Evolutionary conservation across 202 grass and related monocot species (phyloP).

Genomic region (Schoenoplectus triqueter): DNA sequence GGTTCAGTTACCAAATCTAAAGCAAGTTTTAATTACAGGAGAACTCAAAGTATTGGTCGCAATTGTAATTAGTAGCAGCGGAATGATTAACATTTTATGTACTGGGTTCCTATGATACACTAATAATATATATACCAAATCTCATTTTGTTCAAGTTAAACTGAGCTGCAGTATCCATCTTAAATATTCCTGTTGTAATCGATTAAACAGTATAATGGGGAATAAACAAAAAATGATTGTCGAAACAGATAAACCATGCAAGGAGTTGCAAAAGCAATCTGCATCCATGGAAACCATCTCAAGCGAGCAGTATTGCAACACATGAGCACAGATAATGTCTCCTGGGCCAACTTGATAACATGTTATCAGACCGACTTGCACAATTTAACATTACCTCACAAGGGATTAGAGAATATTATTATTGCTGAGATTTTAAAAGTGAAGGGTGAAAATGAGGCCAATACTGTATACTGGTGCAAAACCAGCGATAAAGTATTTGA

Average conservation of each 20-base stretch:
- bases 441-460: constrained; percentile 63
- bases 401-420: constrained; percentile 84
- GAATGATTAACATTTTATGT: too few species aligned
- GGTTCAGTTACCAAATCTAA: background rate
- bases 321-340: constrained; percentile 74
- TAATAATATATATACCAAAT: background rate
- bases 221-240: background rate
- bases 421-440: constrained; percentile 71
- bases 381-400: constrained; percentile 60
- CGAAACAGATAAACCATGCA: constrained; percentile 53
- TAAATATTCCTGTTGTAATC: too few species aligned
- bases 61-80: too few species aligned
- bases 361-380: constrained; percentile 60
- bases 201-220: background rate
- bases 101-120: too few species aligned
- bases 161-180: background rate
- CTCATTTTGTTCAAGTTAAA: constrained; percentile 8
- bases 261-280: constrained; percentile 64
- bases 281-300: constrained; percentile 67
- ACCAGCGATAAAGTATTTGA: constrained; percentile 59
- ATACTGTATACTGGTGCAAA: constrained; percentile 68
- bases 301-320: constrained; percentile 64
- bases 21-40: too few species aligned
- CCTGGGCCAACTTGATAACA: constrained; percentile 59
- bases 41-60: too few species aligned